Evolutionary conservation across 75 land plant genomes (phyloP).

Genomic region (Cryptomeria japonica): DNA sequence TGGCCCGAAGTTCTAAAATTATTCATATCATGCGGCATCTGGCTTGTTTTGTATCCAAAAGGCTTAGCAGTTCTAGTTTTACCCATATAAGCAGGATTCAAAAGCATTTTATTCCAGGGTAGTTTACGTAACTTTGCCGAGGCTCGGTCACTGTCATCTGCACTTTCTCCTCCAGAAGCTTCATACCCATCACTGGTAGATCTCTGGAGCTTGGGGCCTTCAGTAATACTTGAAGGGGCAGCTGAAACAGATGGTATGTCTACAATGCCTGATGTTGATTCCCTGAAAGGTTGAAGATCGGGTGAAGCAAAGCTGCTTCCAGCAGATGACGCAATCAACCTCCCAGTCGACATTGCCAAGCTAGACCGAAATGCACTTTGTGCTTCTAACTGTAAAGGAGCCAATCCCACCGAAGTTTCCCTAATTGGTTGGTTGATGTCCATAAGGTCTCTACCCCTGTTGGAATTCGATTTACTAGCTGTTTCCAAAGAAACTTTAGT

Average conservation of each 20-base stretch:
- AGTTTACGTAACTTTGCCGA: conserved; percentile 39
- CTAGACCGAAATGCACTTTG: conserved; percentile 72
- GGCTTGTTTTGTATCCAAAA: not conserved
- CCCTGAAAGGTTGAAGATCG: conserved; percentile 54
- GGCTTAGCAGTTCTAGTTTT: not conserved
- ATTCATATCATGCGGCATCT: not conserved
- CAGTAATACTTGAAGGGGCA: conserved; percentile 6
- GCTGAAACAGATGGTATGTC: conserved; percentile 27
- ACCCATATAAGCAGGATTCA: conserved; percentile 30
- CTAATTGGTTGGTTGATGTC: conserved; percentile 1
- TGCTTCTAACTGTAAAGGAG: conserved; percentile 76
- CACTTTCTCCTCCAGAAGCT: conserved; percentile 90
- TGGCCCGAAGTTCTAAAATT: not conserved
- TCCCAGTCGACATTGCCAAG: conserved; percentile 44
- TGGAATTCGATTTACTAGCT: not conserved
- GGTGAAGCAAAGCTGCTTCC: conserved; percentile 75
- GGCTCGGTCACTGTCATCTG: conserved; percentile 61
- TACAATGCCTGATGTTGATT: conserved; percentile 49
- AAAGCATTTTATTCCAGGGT: conserved; percentile 49
- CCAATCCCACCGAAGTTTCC: conserved; percentile 35
- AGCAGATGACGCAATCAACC: conserved; percentile 43
- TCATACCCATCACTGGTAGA: conserved; percentile 94
- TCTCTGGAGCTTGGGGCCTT: conserved; percentile 38
- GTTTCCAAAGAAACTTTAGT: conserved; percentile 4
- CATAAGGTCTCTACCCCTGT: not conserved